Evolutionary conservation across 371 early-diverging fungal genomes (phyloP).

Genomic region (Mucor sp.): DNA sequence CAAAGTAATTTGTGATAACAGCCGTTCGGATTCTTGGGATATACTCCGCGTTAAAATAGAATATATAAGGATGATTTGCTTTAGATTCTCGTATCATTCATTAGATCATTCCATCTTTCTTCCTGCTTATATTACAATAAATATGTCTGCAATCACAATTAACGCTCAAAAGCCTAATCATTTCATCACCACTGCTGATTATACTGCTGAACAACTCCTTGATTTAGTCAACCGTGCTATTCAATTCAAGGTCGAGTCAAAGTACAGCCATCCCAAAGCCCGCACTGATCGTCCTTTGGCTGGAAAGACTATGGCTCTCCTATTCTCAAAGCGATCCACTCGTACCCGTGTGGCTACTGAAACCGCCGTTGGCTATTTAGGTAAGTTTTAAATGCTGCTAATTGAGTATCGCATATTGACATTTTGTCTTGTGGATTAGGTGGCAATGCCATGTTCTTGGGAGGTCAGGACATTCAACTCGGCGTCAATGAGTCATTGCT

Average conservation of each 20-base stretch:
- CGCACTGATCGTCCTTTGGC: constrained; percentile 60
- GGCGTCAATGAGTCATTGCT: constrained; percentile 90
- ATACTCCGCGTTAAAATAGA: constrained; percentile 9
- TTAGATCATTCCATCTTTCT: neutral
- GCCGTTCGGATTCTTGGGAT: constrained; percentile 4
- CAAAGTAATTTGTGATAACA: constrained; percentile 8
- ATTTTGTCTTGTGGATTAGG: constrained; percentile 50
- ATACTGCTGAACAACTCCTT: constrained; percentile 45
- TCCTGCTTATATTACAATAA: neutral
- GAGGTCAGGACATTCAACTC: constrained; percentile 91
- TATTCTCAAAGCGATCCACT: constrained; percentile 94
- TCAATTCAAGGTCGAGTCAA: constrained; percentile 48
- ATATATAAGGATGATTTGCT: constrained; percentile 1
- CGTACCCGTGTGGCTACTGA: constrained; percentile 96
- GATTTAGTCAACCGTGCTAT: constrained; percentile 47
- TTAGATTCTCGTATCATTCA: neutral
- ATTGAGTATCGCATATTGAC: neutral
- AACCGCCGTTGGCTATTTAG: constrained; percentile 83
- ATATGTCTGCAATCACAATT: constrained; percentile 19
- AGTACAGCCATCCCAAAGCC: constrained; percentile 33
- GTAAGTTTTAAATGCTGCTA: constrained; percentile 36
- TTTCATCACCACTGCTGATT: constrained; percentile 53
- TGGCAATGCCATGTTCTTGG: constrained; percentile 93
- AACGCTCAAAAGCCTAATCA: constrained; percentile 38
- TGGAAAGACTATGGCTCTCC: constrained; percentile 80